phyloP scores from a whole-genome alignment of 352 stramenopile genomes.

The Paralagenidium karlingii region DNA sequence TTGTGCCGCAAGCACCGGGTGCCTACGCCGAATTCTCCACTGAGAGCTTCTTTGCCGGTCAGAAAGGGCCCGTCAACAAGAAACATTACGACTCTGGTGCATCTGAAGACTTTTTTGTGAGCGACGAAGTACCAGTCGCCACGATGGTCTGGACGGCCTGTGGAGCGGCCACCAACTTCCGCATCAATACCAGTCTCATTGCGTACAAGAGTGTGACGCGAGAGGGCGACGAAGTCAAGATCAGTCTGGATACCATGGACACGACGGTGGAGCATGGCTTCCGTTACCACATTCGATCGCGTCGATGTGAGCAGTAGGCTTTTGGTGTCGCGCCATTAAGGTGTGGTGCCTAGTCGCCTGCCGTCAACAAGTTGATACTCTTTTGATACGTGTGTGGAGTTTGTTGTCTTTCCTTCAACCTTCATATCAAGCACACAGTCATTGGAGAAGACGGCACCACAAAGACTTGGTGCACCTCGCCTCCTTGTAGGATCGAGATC shows the following conservation, averaged over 20 bases:
- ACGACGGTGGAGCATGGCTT: conserved; percentile 31
- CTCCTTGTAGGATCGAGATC: too few species aligned
- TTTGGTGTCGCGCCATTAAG: too few species aligned
- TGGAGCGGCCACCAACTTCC: conserved; percentile 18
- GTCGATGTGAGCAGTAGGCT: conserved; percentile 8
- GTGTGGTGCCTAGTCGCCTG: too few species aligned
- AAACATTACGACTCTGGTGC: conserved; percentile 5
- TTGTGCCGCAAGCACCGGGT: conserved; percentile 7
- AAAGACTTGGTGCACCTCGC: too few species aligned
- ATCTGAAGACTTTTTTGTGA: conserved; percentile 13
- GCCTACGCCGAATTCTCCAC: conserved; percentile 9
- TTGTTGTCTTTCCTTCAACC: too few species aligned
- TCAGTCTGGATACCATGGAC: conserved; percentile 35
- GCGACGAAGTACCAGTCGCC: conserved; percentile 11
- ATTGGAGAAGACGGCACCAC: too few species aligned
- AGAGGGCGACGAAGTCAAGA: conserved; percentile 17
- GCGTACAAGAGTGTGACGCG: background rate
- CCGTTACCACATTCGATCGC: conserved; percentile 26
- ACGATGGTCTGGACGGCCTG: conserved; percentile 19
- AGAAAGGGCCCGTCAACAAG: conserved; percentile 5
- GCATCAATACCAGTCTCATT: conserved; percentile 13
- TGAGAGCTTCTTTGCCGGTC: conserved; percentile 23
- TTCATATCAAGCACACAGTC: too few species aligned
- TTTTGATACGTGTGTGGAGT: too few species aligned
- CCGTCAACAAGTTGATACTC: too few species aligned